Evolutionary conservation across 305 asterid species (phyloP).

Genomic region (Fraxinus sp.): DNA sequence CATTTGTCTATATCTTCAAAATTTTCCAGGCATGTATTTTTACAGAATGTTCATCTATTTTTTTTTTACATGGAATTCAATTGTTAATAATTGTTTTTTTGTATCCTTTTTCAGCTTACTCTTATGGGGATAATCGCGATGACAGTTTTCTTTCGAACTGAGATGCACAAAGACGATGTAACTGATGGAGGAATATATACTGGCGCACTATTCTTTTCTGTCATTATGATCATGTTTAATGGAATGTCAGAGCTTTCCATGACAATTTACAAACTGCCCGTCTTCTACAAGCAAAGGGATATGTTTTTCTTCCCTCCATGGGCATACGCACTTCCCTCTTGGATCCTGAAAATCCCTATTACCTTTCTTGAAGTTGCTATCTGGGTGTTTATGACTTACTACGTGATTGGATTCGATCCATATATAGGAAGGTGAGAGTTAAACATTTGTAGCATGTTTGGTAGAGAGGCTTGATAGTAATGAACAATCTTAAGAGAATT

Average conservation of each 20-base stretch:
- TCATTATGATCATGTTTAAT: constrained; percentile 33
- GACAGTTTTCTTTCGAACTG: constrained; percentile 37
- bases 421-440: constrained; percentile 28
- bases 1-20: constrained; percentile 37
- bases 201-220: constrained; percentile 31
- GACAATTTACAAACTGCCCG: constrained; percentile 41
- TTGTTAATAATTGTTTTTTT: neutral
- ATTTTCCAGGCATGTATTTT: constrained; percentile 25
- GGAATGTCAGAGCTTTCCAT: constrained; percentile 40
- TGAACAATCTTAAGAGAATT: neutral
- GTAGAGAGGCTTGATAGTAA: neutral
- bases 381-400: constrained; percentile 38
- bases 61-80: neutral
- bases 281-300: constrained; percentile 42
- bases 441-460: neutral
- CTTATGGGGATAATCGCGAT: constrained; percentile 27
- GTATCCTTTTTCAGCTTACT: constrained; percentile 24
- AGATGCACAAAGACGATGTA: constrained; percentile 26
- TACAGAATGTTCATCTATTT: neutral
- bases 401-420: constrained; percentile 39
- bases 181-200: constrained; percentile 32
- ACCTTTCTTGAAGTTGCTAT: constrained; percentile 32
- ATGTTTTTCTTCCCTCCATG: constrained; percentile 37
- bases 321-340: constrained; percentile 39
- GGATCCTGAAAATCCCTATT: constrained; percentile 39